Conservation (phyloP, 306 rosid species). For the Oxytropis ochrocephala region DNA sequence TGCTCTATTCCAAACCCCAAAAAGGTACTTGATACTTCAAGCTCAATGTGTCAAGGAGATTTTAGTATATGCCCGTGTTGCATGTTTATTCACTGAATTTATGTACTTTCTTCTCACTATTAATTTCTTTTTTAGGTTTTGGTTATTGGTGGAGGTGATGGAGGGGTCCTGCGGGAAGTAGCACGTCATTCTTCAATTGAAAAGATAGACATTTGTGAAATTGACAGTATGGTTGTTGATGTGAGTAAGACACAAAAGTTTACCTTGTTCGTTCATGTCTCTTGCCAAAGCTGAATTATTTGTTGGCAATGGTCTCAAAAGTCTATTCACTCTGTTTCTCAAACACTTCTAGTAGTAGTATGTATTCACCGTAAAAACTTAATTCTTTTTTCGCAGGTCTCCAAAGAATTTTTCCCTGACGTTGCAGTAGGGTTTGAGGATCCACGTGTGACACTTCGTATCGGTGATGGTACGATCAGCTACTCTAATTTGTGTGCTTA, state of each 20-base stretch:
- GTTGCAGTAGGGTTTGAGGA: conserved; percentile 81
- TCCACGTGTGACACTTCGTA: conserved; percentile 78
- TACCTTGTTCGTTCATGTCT: conserved; percentile 5
- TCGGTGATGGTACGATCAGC: conserved; percentile 77
- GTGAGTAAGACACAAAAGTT: conserved; percentile 39
- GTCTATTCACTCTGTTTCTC: not conserved
- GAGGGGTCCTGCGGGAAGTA: conserved; percentile 92
- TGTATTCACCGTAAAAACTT: not conserved
- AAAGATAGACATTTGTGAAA: conserved; percentile 92
- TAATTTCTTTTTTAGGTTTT: conserved; percentile 48
- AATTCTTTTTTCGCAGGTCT: conserved; percentile 45
- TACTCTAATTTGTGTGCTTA: not conserved
- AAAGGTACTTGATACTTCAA: conserved; percentile 51
- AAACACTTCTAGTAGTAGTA: not conserved
- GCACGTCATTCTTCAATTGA: conserved; percentile 85
- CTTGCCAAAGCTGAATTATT: not conserved
- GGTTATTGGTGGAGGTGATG: conserved; percentile 99
- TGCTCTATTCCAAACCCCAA: conserved; percentile 90
- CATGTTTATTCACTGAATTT: not conserved
- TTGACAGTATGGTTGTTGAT: conserved; percentile 96
- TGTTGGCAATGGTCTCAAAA: not conserved
- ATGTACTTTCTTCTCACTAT: not conserved
- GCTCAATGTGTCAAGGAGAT: not conserved
- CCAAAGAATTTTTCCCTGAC: conserved; percentile 77
- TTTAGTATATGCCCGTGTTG: not conserved